phyloP scores from a whole-genome alignment of 495 filamentous ascomycete genomes.

The Coniosporium apollinis region DNA sequence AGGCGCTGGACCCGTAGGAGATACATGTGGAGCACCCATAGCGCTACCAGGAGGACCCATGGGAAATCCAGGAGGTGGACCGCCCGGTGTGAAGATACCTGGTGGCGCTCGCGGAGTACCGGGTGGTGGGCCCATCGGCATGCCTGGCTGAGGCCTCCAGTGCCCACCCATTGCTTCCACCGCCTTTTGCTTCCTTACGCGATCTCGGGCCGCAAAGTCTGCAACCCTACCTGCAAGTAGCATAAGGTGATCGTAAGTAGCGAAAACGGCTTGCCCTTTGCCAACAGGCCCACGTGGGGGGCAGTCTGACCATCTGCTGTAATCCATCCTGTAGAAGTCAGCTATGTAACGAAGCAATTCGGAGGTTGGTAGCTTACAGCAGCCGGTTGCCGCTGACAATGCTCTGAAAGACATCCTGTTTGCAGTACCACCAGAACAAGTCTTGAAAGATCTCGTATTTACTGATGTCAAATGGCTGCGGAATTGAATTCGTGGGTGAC shows the following conservation, averaged over 20 bases:
- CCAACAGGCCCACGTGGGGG: slow-evolving; percentile 70
- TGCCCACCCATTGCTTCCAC: slow-evolving; percentile 34
- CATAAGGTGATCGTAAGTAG: slow-evolving; percentile 70
- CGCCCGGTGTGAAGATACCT: slow-evolving; percentile 1
- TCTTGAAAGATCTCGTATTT: slow-evolving; percentile 67
- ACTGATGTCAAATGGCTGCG: slow-evolving; percentile 16
- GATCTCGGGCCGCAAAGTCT: slow-evolving; percentile 64
- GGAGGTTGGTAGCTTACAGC: slow-evolving; percentile 43
- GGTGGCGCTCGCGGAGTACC: slow-evolving; percentile 5
- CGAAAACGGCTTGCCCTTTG: slow-evolving; percentile 65
- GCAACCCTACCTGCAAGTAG: slow-evolving; percentile 70
- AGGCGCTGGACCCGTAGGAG: too few relatives aligned
- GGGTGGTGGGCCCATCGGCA: slow-evolving; percentile 15
- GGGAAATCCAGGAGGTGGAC: slow-evolving; percentile 7
- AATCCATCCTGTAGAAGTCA: slow-evolving; percentile 46
- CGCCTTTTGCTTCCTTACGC: slow-evolving; percentile 54
- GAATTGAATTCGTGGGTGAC: too few relatives aligned
- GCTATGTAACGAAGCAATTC: not conserved
- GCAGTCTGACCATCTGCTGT: slow-evolving; percentile 62
- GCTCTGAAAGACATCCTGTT: slow-evolving; percentile 85
- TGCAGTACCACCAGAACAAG: slow-evolving; percentile 91
- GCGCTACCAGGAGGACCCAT: slow-evolving; percentile 2
- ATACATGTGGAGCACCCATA: too few relatives aligned
- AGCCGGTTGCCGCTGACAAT: slow-evolving; percentile 70
- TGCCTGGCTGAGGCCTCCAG: slow-evolving; percentile 40